phyloP scores from a whole-genome alignment of 2,329 filamentous ascomycete genomes.

The Penicillium sp. region DNA sequence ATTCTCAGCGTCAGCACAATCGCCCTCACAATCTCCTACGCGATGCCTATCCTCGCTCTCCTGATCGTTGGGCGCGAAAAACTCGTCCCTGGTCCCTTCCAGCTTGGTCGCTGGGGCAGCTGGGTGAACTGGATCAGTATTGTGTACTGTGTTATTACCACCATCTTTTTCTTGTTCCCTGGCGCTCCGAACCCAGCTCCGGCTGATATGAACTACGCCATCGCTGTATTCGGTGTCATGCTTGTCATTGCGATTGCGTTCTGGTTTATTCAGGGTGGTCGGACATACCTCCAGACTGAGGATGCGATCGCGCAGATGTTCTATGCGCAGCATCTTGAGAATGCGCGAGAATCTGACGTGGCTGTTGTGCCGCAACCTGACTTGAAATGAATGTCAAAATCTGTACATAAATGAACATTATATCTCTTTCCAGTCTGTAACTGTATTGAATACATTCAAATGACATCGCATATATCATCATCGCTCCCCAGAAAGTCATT shows the following conservation, averaged over 20 bases:
- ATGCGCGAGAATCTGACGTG: conserved; percentile 1
- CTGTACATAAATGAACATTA: not conserved
- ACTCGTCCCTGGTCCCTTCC: conserved; percentile 46
- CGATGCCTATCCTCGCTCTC: conserved; percentile 51
- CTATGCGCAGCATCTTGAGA: conserved; percentile 28
- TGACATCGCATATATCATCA: not conserved
- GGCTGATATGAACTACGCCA: conserved; percentile 58
- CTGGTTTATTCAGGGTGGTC: conserved; percentile 51
- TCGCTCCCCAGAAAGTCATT: too few relatives aligned
- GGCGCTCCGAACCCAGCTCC: conserved; percentile 44
- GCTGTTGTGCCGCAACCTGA: not conserved
- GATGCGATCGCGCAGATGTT: conserved; percentile 29
- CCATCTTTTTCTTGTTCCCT: conserved; percentile 58
- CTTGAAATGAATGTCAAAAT: not conserved
- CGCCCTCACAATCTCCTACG: conserved; percentile 54
- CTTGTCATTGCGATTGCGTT: conserved; percentile 50
- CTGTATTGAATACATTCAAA: not conserved
- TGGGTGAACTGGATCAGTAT: conserved; percentile 51
- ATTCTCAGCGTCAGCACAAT: conserved; percentile 58
- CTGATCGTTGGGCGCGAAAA: conserved; percentile 53
- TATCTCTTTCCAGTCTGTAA: not conserved
- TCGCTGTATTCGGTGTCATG: conserved; percentile 58
- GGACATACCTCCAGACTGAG: conserved; percentile 37
- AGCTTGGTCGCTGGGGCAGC: conserved; percentile 47
- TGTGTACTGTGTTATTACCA: conserved; percentile 53